Percentiles rank a stretch among this genome's conserved stretches.
These are phyloP conservation scores for Ambrosia artemisiifolia DNA, from an alignment of 129 eudicot genomes.

Conservation along the genomic window DNA sequence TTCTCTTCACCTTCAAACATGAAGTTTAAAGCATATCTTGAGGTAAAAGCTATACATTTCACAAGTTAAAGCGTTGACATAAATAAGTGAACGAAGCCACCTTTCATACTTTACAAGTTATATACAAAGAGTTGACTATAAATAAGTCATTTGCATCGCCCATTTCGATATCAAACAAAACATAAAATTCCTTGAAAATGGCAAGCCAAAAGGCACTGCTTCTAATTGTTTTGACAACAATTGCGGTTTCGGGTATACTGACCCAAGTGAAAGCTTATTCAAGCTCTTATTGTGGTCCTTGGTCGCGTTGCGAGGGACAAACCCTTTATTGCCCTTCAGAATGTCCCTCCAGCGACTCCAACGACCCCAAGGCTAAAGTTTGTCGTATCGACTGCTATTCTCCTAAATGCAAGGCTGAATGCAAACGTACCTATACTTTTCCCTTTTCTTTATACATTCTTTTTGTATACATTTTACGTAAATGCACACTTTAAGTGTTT, in stretches of 20 bases:
- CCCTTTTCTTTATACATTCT: not conserved
- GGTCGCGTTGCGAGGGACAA: constrained; percentile 14
- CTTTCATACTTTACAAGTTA: not conserved
- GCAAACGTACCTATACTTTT: constrained; percentile 17
- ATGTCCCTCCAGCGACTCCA: constrained; percentile 37
- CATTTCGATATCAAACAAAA: not conserved
- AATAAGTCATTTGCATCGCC: not conserved
- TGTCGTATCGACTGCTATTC: constrained; percentile 43
- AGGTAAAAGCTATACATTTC: constrained; percentile 20
- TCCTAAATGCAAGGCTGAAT: constrained; percentile 38
- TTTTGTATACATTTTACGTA: too few species aligned
- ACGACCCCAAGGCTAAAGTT: constrained; percentile 37
- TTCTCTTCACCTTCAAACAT: too few species aligned
- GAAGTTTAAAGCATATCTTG: too few species aligned
- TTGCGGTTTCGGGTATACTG: constrained; percentile 19
- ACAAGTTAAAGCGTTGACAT: constrained; percentile 25
- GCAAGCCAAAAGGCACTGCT: constrained; percentile 2
- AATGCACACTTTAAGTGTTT: too few species aligned
- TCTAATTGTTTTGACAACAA: constrained; percentile 2
- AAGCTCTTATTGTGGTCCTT: constrained; percentile 17
- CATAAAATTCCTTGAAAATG: constrained; percentile 1
- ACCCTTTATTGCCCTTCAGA: constrained; percentile 34
- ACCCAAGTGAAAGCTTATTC: constrained; percentile 30
- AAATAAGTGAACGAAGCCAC: not conserved
- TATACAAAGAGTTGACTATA: constrained; percentile 2